Conservation (phyloP, 768 basidiomycete genomes). For the Mycena venus region DNA sequence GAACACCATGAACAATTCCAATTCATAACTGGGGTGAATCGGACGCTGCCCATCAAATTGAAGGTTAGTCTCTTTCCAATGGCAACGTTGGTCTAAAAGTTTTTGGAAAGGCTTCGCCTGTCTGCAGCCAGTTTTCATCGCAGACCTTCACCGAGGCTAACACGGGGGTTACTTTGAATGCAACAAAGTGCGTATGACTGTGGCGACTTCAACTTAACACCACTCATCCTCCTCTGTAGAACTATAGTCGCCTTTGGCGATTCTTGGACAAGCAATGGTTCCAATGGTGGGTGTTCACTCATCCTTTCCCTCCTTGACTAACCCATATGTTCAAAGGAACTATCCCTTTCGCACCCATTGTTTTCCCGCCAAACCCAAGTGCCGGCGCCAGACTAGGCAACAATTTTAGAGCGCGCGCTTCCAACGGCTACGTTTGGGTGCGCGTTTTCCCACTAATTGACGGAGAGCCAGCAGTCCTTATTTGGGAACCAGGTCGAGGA, state of each 20-base stretch:
- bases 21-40: slow-evolving; percentile 33
- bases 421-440: slow-evolving; percentile 40
- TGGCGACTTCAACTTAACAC: too few relatives aligned
- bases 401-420: slow-evolving; percentile 35
- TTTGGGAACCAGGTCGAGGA: too few relatives aligned
- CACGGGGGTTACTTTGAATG: slow-evolving; percentile 35
- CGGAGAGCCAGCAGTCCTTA: too few relatives aligned
- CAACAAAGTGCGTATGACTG: slow-evolving; percentile 21
- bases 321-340: slow-evolving; percentile 25
- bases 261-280: slow-evolving; percentile 35
- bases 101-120: slow-evolving; percentile 23
- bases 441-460: too few relatives aligned
- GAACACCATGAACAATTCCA: slow-evolving; percentile 11
- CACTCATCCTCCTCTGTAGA: not conserved
- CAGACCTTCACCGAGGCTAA: slow-evolving; percentile 32
- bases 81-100: not conserved
- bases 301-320: not conserved
- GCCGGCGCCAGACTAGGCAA: slow-evolving; percentile 32
- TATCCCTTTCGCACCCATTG: slow-evolving; percentile 35
- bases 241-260: slow-evolving; percentile 36
- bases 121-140: slow-evolving; percentile 29
- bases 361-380: slow-evolving; percentile 34
- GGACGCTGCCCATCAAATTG: slow-evolving; percentile 31
- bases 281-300: slow-evolving; percentile 13
- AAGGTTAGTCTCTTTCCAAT: not conserved